Evolutionary conservation across 2,329 filamentous ascomycete species (phyloP), one percentile per base, ranked within the genome.

Genomic region (Pestalotiopsis sp.): DNA sequence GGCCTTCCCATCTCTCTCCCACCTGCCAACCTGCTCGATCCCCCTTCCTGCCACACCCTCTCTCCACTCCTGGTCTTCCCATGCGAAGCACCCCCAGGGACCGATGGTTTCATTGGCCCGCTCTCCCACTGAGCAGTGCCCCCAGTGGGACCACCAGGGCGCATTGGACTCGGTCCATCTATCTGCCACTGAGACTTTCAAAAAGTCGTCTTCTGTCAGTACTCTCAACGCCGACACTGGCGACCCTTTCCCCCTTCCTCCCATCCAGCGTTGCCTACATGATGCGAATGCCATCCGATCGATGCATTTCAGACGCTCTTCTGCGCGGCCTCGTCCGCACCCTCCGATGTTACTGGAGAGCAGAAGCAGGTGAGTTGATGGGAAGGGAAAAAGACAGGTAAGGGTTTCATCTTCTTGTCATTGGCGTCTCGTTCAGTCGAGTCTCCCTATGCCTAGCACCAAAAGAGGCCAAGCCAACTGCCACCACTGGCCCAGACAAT

Each of bases 331-430:
- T 52, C 45, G 45, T 52, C 45, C 20, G 45, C 17, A 52, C 20
- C n/a, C 12, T 27, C 23, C 57, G 59, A 62, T 27, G 36, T 39
- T 36, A 39, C 36, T 20, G 20, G 14, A 36, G 31, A 62, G 59
- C 59, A 7, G 23, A 59, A 62, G 14, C 45, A 52, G 45, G 45
- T 52, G 20, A 52, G 45, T 52, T 9, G 45, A 52, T n/a, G 45
- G 45, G 45, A 45, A 45, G 45, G 17, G 20, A n/a, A 52, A 52
- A 52, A 52, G 7, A n/a, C 17, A n/a, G 59, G 59, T 62, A 39
- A 62, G 59, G 36, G 59, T 62, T 62, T 62, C 59, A 62, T 62
- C 25, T 62, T 62, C 36, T 59, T 27, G 14, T 31, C 59, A 31
- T 62, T 36, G 59, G 59, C 59, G 59, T 62, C 59, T 62, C 59